Evolutionary conservation across 768 basidiomycete species (phyloP), one percentile per base, ranked within the genome.

Genomic region (Thelephora ganbajun): DNA sequence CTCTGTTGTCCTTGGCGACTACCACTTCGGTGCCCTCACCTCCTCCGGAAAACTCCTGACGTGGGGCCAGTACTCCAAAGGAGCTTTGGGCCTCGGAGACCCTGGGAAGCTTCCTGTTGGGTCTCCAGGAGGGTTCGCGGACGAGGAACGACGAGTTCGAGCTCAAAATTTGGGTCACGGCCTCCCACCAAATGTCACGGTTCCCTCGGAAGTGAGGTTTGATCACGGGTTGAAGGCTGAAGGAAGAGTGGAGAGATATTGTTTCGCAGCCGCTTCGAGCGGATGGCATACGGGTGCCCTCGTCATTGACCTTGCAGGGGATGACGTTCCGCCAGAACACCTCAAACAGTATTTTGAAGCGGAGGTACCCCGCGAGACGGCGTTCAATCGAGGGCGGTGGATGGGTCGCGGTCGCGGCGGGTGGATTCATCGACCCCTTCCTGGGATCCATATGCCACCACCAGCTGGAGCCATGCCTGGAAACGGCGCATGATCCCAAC

Each of bases 251-350:
- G 68, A 79, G 43, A 69, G 71, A 53, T 96, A 86, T 57, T 89
- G 86, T 54, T 85, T 94, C 54, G 74, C 74, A 1, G 79, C 81
- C 5, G 74, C 88, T 4, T 88, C 92, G 2, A 73, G 78, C 0
- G 93, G 93, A 9, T 94, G 91, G 92, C 93, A 97, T 56, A 84
- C 76, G 48, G 92, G 90, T 6, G 89, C 90, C 1, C 67, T 97
- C 43, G 86, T 88, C 2, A 80, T 94, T 35, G 86, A 90, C 59
- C 67, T 90, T 22, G 79, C 26, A 9, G 26, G 26, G 39, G 39
- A 41, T 9, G 18, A 41, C 9, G 39, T 41, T 16, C 12, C 22
- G 39, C 39, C 39, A 41, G 39, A 41, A 18, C 9, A 41, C 14
- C 18, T 18, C 7, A 16, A 18, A 14, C 18, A 41, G 14, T 9